Evolutionary conservation across 805 yeast genomes (phyloP).

Genomic region (Barnettozyma populi): DNA sequence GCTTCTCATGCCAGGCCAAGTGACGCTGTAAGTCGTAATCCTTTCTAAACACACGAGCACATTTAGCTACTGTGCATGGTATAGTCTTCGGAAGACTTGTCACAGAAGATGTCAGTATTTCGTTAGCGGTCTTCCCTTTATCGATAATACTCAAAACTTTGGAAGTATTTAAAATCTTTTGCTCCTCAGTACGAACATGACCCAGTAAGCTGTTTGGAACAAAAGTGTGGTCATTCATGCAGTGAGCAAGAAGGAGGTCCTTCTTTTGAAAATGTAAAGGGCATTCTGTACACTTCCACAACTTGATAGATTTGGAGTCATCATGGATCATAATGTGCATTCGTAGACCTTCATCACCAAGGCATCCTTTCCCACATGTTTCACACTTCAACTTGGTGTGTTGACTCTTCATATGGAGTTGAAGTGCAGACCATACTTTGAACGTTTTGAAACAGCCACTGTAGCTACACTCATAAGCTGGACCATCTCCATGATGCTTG

Average conservation of each 20-base stretch:
- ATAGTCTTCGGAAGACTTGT: conserved; percentile 27
- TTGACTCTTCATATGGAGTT: conserved; percentile 59
- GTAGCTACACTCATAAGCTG: conserved; percentile 55
- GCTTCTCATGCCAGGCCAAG: conserved; percentile 44
- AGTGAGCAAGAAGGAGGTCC: conserved; percentile 52
- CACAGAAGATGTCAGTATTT: conserved; percentile 29
- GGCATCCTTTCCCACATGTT: conserved; percentile 65
- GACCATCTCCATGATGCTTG: conserved; percentile 55
- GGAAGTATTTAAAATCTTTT: conserved; percentile 12
- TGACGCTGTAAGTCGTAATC: conserved; percentile 46
- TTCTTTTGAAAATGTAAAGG: conserved; percentile 48
- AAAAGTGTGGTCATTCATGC: conserved; percentile 36
- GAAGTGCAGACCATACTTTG: conserved; percentile 69
- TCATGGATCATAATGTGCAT: conserved; percentile 76
- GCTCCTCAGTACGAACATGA: neutral
- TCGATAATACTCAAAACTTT: conserved; percentile 21
- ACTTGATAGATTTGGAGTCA: conserved; percentile 28
- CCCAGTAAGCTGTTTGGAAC: conserved; percentile 16
- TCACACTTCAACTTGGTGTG: conserved; percentile 68
- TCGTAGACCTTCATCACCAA: conserved; percentile 62
- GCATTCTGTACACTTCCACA: conserved; percentile 67
- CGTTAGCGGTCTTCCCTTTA: conserved; percentile 26
- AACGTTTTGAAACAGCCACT: conserved; percentile 57
- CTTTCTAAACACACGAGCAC: conserved; percentile 49
- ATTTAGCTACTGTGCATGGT: conserved; percentile 43